Base-by-base conservation (phyloP, 805 yeast species). In the Grigorovia yakushimaensis region DNA sequence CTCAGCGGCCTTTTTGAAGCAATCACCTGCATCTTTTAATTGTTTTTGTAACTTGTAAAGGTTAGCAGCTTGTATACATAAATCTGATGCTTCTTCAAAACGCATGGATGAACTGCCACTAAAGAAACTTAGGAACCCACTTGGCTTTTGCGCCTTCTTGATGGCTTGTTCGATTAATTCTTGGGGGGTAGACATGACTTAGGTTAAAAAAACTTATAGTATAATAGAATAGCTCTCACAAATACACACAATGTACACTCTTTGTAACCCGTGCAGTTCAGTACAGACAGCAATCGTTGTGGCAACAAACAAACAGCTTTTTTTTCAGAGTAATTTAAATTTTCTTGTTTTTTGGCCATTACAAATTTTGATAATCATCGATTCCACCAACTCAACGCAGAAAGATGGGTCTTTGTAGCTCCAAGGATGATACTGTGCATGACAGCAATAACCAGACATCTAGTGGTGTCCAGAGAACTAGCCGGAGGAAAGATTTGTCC, bases 31-130 rank as follows among this genome's bases (percentile, higher is more conserved):
- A 46, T 73, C 69, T 19, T 72, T 67, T 54, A 77, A 76, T 60
- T 88, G 84, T 59, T 85, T 86, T 55, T 78, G 81, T 49, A 93
- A 67, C 51, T 89, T 77, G 70, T 81, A 93, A 24, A 79, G 74
- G 60, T 91, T 93, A n/a, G 94, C 99, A 2, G 98, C 98, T 65
- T 89, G 94, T 20, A 83, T 73, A 61, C 82, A 91, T 24, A 87
- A 68, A 54, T 93, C 98, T 3, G 89, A 82, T 3, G 98, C 98
- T 53, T 93, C 98, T 62, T 93, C 99, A 46, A 71, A 77, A 51
- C 86, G 76, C 51, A 76, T 73, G 3, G 80, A 68, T 33, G 75
- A 73, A 9, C 83, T 73, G 1, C 83, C 75, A 4, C 91, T 84
- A 46, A 88, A 75, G 19, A 84, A 58, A 51, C 78, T 76, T 54